A percentile compares a stretch with the other conserved stretches of the same genome.
Evolutionary conservation across 2,329 filamentous ascomycete genomes (phyloP).

Genomic region (Fusarium succisae): DNA sequence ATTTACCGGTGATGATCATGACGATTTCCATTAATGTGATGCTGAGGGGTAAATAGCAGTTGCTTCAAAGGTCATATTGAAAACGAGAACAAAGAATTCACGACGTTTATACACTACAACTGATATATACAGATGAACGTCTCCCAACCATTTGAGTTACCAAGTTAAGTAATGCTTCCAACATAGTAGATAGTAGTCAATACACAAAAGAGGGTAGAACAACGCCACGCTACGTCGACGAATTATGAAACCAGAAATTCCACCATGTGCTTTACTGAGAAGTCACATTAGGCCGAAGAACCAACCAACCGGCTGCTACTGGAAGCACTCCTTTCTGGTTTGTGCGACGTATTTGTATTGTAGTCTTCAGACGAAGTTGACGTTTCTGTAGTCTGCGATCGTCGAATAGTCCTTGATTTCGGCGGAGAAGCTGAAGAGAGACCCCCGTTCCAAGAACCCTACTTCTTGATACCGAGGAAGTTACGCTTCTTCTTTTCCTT

Average conservation of each 20-base stretch:
- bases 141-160: not conserved
- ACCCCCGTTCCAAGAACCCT: slow-evolving; percentile 45
- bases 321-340: slow-evolving; percentile 7
- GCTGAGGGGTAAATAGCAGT: not conserved
- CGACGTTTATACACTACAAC: slow-evolving; percentile 25
- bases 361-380: slow-evolving; percentile 20
- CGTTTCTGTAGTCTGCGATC: slow-evolving; percentile 25
- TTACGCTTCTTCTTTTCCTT: slow-evolving; percentile 72
- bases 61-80: not conserved
- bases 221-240: slow-evolving; percentile 35
- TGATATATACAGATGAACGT: slow-evolving; percentile 16
- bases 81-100: not conserved
- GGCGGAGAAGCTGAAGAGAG: slow-evolving; percentile 20
- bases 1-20: not conserved
- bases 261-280: not conserved
- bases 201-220: slow-evolving; percentile 16
- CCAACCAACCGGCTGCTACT: not conserved
- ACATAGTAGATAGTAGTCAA: slow-evolving; percentile 14
- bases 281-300: not conserved
- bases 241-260: slow-evolving; percentile 21
- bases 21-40: not conserved
- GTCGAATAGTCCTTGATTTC: slow-evolving; percentile 2
- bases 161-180: not conserved
- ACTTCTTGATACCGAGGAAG: slow-evolving; percentile 69
- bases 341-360: not conserved